phyloP scores from a whole-genome alignment of 208 protist species.

The Acanthamoeba triangularis region DNA sequence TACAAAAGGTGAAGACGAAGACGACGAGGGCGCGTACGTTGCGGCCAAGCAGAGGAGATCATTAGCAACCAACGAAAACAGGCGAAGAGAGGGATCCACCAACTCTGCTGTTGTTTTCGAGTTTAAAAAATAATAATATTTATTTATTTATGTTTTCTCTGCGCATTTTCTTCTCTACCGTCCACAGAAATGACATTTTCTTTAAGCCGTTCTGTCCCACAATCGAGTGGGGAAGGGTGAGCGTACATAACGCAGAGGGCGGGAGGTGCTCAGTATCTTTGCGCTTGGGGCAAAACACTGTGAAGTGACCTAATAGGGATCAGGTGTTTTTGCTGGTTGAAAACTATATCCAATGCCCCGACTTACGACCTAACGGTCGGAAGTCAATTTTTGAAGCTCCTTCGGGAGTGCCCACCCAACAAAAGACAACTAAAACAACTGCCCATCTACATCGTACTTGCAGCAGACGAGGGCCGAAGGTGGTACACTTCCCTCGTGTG shows the following conservation, averaged over 20 bases:
- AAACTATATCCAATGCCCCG: slow-evolving; percentile 81
- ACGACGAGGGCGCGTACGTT: neutral
- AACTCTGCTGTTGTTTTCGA: no score
- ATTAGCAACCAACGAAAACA: no score
- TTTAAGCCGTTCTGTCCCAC: neutral
- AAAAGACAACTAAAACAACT: neutral
- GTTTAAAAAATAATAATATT: no score
- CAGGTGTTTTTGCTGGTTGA: slow-evolving; percentile 79
- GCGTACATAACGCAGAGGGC: neutral
- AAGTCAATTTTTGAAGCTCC: slow-evolving; percentile 73
- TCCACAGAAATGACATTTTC: no score
- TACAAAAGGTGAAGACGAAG: neutral
- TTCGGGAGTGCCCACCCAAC: neutral
- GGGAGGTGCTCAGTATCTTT: slow-evolving; percentile 50
- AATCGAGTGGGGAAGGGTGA: neutral
- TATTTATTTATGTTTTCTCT: no score
- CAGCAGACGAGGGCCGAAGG: no score
- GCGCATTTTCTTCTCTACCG: no score
- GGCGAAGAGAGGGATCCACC: no score
- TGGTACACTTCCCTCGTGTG: no score
- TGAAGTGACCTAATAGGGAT: slow-evolving; percentile 80
- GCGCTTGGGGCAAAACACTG: slow-evolving; percentile 81
- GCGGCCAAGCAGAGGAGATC: no score
- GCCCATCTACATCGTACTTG: neutral
- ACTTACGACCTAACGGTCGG: slow-evolving; percentile 74